Conservation (phyloP, 176 grass and related monocot species). For the Zoysia japonica region DNA sequence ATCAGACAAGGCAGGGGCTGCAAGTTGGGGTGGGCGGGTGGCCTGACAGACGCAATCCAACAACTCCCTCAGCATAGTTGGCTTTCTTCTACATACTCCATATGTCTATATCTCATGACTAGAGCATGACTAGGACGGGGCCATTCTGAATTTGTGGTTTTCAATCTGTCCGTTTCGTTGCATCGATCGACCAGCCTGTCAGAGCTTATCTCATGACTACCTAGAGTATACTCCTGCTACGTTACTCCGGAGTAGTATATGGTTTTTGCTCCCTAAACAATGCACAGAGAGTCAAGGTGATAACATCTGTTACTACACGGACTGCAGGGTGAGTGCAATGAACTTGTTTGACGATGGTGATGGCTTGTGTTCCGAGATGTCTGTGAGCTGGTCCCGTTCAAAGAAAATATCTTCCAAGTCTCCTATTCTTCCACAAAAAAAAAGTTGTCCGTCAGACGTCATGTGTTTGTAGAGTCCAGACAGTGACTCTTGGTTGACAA, state of each 20-base stretch:
- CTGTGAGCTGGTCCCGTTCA: no score
- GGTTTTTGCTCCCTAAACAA: neutral
- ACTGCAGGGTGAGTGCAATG: neutral
- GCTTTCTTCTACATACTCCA: neutral
- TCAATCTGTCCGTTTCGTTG: neutral
- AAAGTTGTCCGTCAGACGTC: neutral
- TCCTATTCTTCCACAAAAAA: neutral
- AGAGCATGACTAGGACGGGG: neutral
- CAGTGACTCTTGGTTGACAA: neutral
- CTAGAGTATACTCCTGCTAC: neutral
- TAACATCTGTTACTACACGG: neutral
- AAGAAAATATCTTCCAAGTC: no score
- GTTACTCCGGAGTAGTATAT: no score
- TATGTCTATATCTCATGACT: neutral
- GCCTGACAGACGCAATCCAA: constrained; percentile 18
- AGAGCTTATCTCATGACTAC: neutral
- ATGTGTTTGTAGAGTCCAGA: neutral
- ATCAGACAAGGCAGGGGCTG: neutral
- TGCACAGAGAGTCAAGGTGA: neutral
- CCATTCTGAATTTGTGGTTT: neutral
- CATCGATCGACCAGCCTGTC: neutral
- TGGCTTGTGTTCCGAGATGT: neutral
- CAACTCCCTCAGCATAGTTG: neutral
- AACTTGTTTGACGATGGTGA: constrained; percentile 13
- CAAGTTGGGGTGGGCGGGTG: neutral